A percentile compares a stretch with the other conserved stretches of the same genome.
phyloP scores from a whole-genome alignment of 139 green algal species.

The Chlamydomonas asymmetrica region DNA sequence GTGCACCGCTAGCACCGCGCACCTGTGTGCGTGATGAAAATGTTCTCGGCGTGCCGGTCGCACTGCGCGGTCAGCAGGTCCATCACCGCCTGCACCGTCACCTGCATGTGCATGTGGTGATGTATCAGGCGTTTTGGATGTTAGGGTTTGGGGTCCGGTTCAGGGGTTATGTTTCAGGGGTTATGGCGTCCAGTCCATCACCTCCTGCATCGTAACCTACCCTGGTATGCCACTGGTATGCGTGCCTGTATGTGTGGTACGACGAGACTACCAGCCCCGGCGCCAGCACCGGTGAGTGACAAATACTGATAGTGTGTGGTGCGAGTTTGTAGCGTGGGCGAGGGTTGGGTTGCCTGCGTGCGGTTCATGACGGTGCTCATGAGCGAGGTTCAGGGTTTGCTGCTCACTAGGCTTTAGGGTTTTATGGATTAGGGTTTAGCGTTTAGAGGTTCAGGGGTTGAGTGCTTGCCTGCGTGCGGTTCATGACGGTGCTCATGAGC shows the following conservation, averaged over 20 bases:
- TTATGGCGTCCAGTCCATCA: neutral
- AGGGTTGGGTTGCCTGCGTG: slow-evolving; percentile 1
- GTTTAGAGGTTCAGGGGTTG: neutral
- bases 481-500: slow-evolving; percentile 8
- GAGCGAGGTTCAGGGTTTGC: neutral
- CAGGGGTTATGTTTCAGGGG: neutral
- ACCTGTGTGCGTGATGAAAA: slow-evolving; percentile 40
- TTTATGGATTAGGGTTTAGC: neutral
- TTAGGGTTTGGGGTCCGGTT: neutral
- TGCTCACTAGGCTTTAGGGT: neutral
- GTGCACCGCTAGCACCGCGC: too few species aligned
- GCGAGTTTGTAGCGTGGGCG: too few species aligned
- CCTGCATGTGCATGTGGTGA: too few species aligned
- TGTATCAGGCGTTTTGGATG: neutral
- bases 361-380: neutral
- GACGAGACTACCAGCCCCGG: neutral
- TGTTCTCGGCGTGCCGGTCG: slow-evolving; percentile 50
- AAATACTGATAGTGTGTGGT: too few species aligned
- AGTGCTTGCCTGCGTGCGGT: slow-evolving; percentile 14
- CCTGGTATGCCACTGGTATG: neutral
- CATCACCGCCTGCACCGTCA: slow-evolving; percentile 24
- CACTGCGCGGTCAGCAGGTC: slow-evolving; percentile 48
- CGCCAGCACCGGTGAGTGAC: neutral
- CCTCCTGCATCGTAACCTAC: neutral
- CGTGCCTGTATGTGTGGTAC: neutral